phyloP scores from a whole-genome alignment of 2,329 filamentous ascomycete species.

The Fusarium sp. region DNA sequence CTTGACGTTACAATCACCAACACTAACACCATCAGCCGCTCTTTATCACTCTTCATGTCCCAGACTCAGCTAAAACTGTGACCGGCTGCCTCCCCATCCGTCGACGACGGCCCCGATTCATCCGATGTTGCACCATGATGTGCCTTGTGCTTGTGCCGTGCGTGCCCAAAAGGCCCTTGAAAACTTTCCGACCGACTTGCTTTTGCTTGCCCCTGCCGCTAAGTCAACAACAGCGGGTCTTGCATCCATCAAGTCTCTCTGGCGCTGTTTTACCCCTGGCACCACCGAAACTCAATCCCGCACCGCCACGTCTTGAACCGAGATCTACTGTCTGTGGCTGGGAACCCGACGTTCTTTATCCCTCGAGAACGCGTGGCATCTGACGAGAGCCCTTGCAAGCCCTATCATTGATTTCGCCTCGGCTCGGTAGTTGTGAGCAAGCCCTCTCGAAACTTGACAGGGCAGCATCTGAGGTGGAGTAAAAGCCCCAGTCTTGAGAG shows the following conservation, averaged over 20 bases:
- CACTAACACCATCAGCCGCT: background rate
- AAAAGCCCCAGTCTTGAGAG: conserved; percentile 21
- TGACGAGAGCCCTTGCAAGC: conserved; percentile 11
- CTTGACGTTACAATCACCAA: background rate
- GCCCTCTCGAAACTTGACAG: conserved; percentile 20
- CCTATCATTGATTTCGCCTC: background rate
- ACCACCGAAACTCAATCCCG: conserved; percentile 18
- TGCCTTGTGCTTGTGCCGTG: conserved; percentile 1
- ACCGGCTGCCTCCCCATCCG: conserved; percentile 36
- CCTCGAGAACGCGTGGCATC: conserved; percentile 24
- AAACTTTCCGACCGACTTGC: conserved; percentile 33
- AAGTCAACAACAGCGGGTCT: conserved; percentile 11
- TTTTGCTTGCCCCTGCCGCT: conserved; percentile 14
- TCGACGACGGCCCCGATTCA: conserved; percentile 28
- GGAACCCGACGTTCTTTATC: background rate
- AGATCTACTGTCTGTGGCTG: background rate
- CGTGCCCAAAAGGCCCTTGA: conserved; percentile 18
- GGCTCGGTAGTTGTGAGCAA: conserved; percentile 5
- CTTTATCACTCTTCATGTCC: background rate
- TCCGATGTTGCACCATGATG: conserved; percentile 38
- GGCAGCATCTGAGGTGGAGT: conserved; percentile 28
- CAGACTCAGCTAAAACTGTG: conserved; percentile 4
- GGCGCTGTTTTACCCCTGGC: conserved; percentile 25
- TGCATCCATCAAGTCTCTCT: background rate
- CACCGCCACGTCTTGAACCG: background rate